These are phyloP conservation scores for Camellia lanceoleosa DNA, from an alignment of 148 eudicot species.

Conservation along the genomic window DNA sequence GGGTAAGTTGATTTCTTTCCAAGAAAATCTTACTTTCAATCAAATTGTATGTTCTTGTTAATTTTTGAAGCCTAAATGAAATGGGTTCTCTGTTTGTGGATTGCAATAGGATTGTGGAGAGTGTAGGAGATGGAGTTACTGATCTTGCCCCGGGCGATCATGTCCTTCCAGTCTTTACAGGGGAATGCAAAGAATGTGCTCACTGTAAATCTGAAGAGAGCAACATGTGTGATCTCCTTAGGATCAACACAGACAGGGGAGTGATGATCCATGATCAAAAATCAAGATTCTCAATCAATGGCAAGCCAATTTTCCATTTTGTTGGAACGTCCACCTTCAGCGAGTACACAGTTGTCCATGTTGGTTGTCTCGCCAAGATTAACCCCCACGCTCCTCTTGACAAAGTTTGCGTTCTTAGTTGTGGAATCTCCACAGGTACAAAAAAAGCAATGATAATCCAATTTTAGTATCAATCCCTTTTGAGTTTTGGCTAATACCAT, in stretches of 20 bases:
- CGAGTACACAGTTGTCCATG: conserved; percentile 38
- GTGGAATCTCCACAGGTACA: conserved; percentile 44
- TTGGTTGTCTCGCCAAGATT: conserved; percentile 31
- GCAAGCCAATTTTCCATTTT: conserved; percentile 38
- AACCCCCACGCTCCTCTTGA: conserved; percentile 33
- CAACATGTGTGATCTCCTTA: conserved; percentile 35
- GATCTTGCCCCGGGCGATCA: conserved; percentile 41
- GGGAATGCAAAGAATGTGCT: conserved; percentile 37
- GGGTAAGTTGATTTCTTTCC: conserved; percentile 24
- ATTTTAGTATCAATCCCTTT: not conserved
- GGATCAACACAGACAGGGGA: conserved; percentile 30
- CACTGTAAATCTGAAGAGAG: conserved; percentile 42
- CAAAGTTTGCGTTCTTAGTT: conserved; percentile 39
- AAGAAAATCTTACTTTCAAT: no score
- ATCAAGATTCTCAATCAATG: conserved; percentile 34
- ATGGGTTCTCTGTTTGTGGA: not conserved
- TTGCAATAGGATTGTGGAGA: conserved; percentile 32
- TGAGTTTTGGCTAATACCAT: not conserved
- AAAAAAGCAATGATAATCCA: no score
- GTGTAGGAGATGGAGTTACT: conserved; percentile 37
- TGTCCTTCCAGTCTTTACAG: conserved; percentile 38
- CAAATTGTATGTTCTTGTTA: not conserved
- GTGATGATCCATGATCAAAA: conserved; percentile 39
- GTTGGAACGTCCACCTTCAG: conserved; percentile 41
- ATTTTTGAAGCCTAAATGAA: not conserved